phyloP scores from a whole-genome alignment of 768 basidiomycete genomes.

The Pleurotus tuber-regium region DNA sequence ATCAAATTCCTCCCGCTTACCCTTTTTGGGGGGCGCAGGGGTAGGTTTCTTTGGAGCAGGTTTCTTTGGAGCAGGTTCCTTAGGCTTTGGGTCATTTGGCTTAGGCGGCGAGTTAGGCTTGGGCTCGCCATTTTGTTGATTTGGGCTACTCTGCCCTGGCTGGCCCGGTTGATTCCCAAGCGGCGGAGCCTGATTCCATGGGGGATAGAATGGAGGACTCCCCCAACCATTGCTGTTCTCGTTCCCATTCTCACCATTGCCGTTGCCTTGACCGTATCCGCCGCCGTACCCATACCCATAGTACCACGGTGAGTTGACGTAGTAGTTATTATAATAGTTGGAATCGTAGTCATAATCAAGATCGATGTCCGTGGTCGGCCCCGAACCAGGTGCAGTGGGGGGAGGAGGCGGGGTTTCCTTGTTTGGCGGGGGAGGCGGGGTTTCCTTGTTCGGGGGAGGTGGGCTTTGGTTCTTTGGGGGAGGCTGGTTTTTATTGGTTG shows the following conservation, averaged over 20 bases:
- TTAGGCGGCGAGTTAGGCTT: not conserved
- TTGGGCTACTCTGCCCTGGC: not conserved
- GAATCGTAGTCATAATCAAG: slow-evolving; percentile 1
- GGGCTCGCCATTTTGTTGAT: not conserved
- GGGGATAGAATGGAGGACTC: not conserved
- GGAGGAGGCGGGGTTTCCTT: not conserved
- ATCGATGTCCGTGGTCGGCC: not conserved
- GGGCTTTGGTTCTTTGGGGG: too few relatives aligned
- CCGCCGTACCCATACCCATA: not conserved
- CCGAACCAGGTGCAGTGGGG: not conserved
- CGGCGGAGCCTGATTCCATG: too few relatives aligned
- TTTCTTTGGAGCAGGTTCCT: not conserved
- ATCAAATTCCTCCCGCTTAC: slow-evolving; percentile 6
- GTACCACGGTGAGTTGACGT: not conserved
- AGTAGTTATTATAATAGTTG: slow-evolving; percentile 2
- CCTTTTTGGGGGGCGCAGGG: not conserved
- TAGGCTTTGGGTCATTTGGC: not conserved
- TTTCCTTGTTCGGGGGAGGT: not conserved
- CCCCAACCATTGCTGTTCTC: not conserved
- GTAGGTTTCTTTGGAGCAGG: not conserved
- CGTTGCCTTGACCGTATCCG: not conserved
- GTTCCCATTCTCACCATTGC: not conserved
- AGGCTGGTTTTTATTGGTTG: too few relatives aligned
- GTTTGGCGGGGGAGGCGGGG: not conserved
- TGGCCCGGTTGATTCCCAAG: not conserved